Base-by-base conservation (phyloP, 2,329 filamentous ascomycete species). In the Aspergillus udagawae region DNA sequence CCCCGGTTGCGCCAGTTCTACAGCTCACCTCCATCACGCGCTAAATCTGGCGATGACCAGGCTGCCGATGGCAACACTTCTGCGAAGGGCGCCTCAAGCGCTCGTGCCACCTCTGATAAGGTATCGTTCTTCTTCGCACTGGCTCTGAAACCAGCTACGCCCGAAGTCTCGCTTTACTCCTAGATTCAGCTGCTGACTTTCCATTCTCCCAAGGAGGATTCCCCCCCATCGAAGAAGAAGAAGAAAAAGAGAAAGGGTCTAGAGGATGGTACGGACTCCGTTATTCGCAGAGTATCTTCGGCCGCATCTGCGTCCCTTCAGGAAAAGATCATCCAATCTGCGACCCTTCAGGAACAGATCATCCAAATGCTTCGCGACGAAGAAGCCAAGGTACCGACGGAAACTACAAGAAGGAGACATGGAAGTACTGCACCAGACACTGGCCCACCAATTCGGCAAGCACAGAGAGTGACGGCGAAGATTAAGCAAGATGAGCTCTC, bases 1-100 rank as follows among this genome's bases (percentile, higher is more conserved):
- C 50, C 55, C 54, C 64, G 60, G 47, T 51, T 61, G 51, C 67
- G 67, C 54, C 65, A 63, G 58, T 70, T 70, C 41, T 67, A 69
- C 55, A 63, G 53, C 50, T 62, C 65, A 25, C 48, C 65, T 55
- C 47, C 55, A 38, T 38, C 32, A 52, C 65, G 61, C 42, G 48
- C 49, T 38, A 45, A 63, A 44, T 48, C 59, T 21, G 45, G 41
- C 9, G 54, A 55, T 35, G 52, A 41, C 3, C 48, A 57, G 21
- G 25, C 51, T 8, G 49, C 45, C 25, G 54, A 49, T 23, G 35
- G 38, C 5, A 10, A 45, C 20, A 25, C 49, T 12, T 49, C 45
- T 10, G 44, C 55, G 2, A 49, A 17, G 9, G 38, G 23, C 8
- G 20, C 51, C 20, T 50, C 51, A 4, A 49, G 25, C 9, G 20